Evolutionary conservation across 768 basidiomycete species (phyloP), one percentile per base, ranked within the genome.

Genomic region (Ramaria sp.): DNA sequence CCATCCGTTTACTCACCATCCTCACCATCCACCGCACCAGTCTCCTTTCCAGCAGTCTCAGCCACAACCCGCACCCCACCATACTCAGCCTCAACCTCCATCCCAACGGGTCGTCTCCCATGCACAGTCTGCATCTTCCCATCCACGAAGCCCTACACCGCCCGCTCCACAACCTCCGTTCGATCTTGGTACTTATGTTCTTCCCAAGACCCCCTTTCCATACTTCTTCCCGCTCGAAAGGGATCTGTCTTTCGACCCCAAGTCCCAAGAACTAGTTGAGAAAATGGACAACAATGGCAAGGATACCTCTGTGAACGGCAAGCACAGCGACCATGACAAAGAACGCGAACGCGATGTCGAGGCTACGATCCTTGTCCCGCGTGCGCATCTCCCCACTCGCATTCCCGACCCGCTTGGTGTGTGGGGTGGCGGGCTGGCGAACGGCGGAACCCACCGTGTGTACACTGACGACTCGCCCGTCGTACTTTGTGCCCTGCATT

Each of bases 391-490:
- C 20, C 85, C 83, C 0, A 67, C 72, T 13, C 67, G 73, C 45
- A 73, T 77, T 50, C 82, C 82, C 12, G 57, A 64, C 5, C 74
- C 66, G 27, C 80, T 78, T 13, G 74, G 74, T n/a, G 71, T 87
- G 18, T 87, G 85, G 85, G 85, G 85, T 50, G 84, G 82, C 20
- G 83, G 82, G 6, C 64, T 75, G 34, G 15, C 4, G 7, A 5
- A 15, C 12, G n/a, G 20, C 18, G 38, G 32, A 7, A 41, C 18
- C 15, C 52, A 79, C n/a, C 69, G 81, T 45, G 73, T 86, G 34
- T 88, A 88, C 67, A 88, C 85, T 0, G 85, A 88, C 66, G 85
- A 88, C 66, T 85, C 83, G 8, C 82, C 86, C 60, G 62, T 86
- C 49, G 78, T 85, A 61, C 62, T 82, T 38, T 83, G 82, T 53